A percentile compares a stretch with the other conserved stretches of the same genome.
Evolutionary conservation across 1,139 yeast genomes (phyloP).

Genomic region (Saccharomycopsis hybrid): DNA sequence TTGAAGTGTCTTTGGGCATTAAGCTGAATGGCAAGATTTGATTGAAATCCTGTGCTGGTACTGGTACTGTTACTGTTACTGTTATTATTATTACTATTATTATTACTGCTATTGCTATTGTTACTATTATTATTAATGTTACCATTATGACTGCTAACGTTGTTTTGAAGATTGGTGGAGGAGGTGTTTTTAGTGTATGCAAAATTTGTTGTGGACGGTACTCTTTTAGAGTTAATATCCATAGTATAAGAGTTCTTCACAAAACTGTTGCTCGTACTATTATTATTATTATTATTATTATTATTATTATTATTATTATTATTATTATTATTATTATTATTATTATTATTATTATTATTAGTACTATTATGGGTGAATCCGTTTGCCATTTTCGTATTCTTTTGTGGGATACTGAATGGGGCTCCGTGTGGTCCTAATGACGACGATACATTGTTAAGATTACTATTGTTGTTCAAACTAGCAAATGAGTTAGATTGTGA

Average conservation of each 20-base stretch:
- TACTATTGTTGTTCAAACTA: too few species aligned
- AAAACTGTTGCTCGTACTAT: background rate
- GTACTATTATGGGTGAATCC: too few species aligned
- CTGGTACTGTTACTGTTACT: background rate
- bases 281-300: slow-evolving; percentile 4
- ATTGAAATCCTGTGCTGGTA: too few species aligned
- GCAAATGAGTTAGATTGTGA: slow-evolving; percentile 1
- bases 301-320: background rate
- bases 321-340: too few species aligned
- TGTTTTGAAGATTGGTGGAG: background rate
- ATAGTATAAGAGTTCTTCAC: background rate
- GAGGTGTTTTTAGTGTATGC: slow-evolving; percentile 1
- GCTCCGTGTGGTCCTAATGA: too few species aligned
- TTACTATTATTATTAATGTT: too few species aligned
- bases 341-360: too few species aligned
- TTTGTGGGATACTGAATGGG: too few species aligned
- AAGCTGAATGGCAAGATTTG: background rate
- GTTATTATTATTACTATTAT: background rate
- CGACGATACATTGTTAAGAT: too few species aligned
- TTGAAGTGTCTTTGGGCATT: background rate
- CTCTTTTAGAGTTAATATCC: slow-evolving; percentile 7
- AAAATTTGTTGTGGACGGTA: background rate
- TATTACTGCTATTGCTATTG: too few species aligned
- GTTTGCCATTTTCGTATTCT: too few species aligned
- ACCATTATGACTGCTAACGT: background rate